Conservation (phyloP, 2,329 filamentous ascomycete species). For the Cladophialophora carrionii region DNA sequence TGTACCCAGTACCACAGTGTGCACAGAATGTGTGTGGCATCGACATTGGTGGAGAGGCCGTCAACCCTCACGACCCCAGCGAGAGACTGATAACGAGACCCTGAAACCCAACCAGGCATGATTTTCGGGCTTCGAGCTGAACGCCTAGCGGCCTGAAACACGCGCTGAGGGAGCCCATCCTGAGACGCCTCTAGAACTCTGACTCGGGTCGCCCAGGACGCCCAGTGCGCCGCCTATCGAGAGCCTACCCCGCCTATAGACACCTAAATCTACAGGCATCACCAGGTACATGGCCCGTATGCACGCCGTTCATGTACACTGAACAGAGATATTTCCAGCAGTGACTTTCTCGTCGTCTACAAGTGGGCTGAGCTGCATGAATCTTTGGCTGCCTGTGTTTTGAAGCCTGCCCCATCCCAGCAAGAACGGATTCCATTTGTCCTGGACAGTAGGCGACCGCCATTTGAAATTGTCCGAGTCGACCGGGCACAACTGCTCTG, state of each 20-base stretch:
- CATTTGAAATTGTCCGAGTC: background rate
- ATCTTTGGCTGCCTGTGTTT: conserved; percentile 18
- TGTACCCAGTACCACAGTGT: too few species aligned
- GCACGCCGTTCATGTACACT: background rate
- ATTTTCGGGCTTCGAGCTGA: conserved; percentile 10
- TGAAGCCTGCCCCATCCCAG: background rate
- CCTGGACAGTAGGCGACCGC: background rate
- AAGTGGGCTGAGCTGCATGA: conserved; percentile 17
- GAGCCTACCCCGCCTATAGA: conserved; percentile 15
- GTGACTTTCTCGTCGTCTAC: background rate
- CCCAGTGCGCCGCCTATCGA: conserved; percentile 6
- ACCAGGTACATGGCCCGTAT: background rate
- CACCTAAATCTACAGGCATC: conserved; percentile 7
- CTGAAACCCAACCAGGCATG: conserved; percentile 6
- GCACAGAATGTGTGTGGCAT: background rate
- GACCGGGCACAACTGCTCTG: background rate
- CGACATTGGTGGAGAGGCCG: conserved; percentile 13
- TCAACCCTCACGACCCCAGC: conserved; percentile 11
- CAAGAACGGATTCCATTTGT: conserved; percentile 3
- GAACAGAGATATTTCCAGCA: background rate
- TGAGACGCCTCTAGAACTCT: conserved; percentile 8
- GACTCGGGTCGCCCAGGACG: conserved; percentile 17
- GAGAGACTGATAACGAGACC: background rate
- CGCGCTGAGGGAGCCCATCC: conserved; percentile 13
- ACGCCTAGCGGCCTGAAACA: conserved; percentile 8